Base-by-base conservation (phyloP, 2,329 filamentous ascomycete genomes). In the Penicillium sp. region DNA sequence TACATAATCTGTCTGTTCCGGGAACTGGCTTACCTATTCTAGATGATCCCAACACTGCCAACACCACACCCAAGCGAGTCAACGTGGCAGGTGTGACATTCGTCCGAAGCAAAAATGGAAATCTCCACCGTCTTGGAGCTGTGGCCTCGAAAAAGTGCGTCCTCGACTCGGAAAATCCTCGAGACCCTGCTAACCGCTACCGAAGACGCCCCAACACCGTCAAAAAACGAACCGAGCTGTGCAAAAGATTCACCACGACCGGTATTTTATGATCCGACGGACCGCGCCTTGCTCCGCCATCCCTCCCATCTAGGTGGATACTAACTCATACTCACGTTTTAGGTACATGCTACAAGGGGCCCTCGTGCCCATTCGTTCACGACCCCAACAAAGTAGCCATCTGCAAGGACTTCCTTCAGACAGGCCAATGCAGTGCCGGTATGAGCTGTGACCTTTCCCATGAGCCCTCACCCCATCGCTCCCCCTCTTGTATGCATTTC, bases 401-500 rank as follows among this genome's bases (percentile, higher is more conserved):
- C 58, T 99, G 95, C 86, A 95, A 91, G 77, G 88, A 91, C 55
- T 92, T 90, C 73, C 83, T 98, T 55, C 88, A 88, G 71, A 92
- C 90, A 73, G 89, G 90, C 72, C 83, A 84, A 70, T 99, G 95
- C 80, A 80, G 82, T 68, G 86, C 86, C 75, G 92, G 92, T 77
- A 85, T 89, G 71, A 84, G 84, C 71, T 99, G 95, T 83, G 91
- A 96, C 78, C 84, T 98, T 61, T 96, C 93, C 64, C 95, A 98
- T 83, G 88, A 95, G 50, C 82, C 91, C 64, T 90, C 85, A 57
- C 86, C 92, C 66, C 86, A 97, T 76, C 90, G 94, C 77, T 90
- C 90, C 56, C 93, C 95, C 58, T 86, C 90, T 62, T 98, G 95
- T 81, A 79, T 95, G 75, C 92, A 97, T 80, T 96, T 92, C 81